These are phyloP conservation scores for Pyracantha coccinea DNA, from an alignment of 331 rosid species.

Conservation along the genomic window DNA sequence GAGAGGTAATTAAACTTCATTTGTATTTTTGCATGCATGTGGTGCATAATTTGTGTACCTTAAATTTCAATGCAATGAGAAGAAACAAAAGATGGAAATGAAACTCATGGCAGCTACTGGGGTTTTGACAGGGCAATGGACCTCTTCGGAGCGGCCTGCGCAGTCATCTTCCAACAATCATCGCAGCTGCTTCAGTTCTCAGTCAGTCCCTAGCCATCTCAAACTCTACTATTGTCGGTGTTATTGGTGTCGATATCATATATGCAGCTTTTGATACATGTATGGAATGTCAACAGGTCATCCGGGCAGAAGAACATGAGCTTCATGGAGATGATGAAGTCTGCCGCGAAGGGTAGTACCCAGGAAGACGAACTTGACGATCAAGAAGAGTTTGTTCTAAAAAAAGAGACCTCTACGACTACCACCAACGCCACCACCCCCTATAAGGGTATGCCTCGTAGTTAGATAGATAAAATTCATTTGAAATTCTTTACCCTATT, in stretches of 20 bases:
- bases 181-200: slow-evolving; percentile 64
- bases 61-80: neutral
- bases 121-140: slow-evolving; percentile 49
- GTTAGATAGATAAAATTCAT: neutral
- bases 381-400: slow-evolving; percentile 52
- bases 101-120: neutral
- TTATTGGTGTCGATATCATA: neutral
- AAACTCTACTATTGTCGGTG: neutral
- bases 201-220: slow-evolving; percentile 43
- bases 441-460: slow-evolving; percentile 38
- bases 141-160: slow-evolving; percentile 58
- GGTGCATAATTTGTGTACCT: neutral
- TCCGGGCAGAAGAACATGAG: slow-evolving; percentile 68
- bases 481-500: neutral
- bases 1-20: slow-evolving; percentile 35
- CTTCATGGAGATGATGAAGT: slow-evolving; percentile 85
- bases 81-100: neutral
- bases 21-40: neutral
- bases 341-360: slow-evolving; percentile 54
- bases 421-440: slow-evolving; percentile 19
- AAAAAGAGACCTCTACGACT: slow-evolving; percentile 49
- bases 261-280: neutral
- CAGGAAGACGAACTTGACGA: slow-evolving; percentile 67
- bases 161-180: slow-evolving; percentile 64
- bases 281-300: slow-evolving; percentile 45